Percentiles rank a stretch among this genome's conserved stretches.
Conservation (phyloP, 2,329 filamentous ascomycete species). For the Scedosporium apiospermum region DNA sequence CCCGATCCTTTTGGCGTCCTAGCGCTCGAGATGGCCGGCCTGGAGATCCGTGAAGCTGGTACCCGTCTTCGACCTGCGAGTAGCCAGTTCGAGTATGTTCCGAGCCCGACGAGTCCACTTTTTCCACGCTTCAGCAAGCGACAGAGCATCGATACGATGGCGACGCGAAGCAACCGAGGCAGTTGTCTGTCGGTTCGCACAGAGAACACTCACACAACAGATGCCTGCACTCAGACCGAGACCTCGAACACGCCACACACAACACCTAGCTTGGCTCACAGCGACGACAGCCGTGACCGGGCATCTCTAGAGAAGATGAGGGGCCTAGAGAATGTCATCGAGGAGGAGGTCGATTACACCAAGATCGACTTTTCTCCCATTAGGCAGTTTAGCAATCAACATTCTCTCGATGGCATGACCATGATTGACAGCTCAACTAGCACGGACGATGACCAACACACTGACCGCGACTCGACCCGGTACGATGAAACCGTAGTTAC, state of each 20-base stretch:
- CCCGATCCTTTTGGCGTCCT: slow-evolving; percentile 88
- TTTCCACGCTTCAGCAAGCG: slow-evolving; percentile 43
- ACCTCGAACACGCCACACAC: slow-evolving; percentile 42
- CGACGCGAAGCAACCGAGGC: slow-evolving; percentile 52
- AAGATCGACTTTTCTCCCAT: slow-evolving; percentile 45
- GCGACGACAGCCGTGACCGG: slow-evolving; percentile 38
- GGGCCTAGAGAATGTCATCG: slow-evolving; percentile 30
- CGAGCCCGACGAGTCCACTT: slow-evolving; percentile 66
- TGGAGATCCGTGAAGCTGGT: slow-evolving; percentile 87
- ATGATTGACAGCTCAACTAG: slow-evolving; percentile 9
- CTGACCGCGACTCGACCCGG: not conserved
- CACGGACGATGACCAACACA: slow-evolving; percentile 9
- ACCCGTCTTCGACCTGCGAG: slow-evolving; percentile 58
- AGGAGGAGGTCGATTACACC: slow-evolving; percentile 49
- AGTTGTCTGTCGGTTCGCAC: slow-evolving; percentile 68
- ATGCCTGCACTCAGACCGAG: slow-evolving; percentile 56
- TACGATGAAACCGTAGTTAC: slow-evolving; percentile 14
- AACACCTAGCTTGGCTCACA: slow-evolving; percentile 43
- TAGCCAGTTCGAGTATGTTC: slow-evolving; percentile 75
- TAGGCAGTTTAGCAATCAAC: slow-evolving; percentile 32
- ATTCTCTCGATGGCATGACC: slow-evolving; percentile 21
- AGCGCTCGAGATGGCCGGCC: slow-evolving; percentile 79
- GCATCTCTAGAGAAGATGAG: slow-evolving; percentile 25
- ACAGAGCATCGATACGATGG: slow-evolving; percentile 59
- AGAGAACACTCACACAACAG: slow-evolving; percentile 61